These are phyloP conservation scores for Blastobotrys aristatus DNA, from an alignment of 1,139 yeast species.

Conservation along the genomic window DNA sequence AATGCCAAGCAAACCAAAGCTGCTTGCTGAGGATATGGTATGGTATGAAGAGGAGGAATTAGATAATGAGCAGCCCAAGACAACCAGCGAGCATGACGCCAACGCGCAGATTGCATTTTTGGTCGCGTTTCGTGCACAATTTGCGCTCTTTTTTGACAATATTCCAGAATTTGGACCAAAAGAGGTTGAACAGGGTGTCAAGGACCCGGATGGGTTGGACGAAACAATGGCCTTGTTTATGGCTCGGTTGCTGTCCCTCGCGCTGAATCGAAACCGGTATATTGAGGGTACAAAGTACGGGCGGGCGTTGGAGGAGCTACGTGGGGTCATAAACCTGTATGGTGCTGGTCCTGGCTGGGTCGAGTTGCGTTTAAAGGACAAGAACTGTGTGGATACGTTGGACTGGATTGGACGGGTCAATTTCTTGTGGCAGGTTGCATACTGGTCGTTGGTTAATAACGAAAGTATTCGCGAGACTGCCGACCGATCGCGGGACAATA, in stretches of 20 bases:
- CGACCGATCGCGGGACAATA: background rate
- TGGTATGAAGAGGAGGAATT: constrained; percentile 24
- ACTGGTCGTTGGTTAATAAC: constrained; percentile 8
- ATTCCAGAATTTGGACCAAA: constrained; percentile 37
- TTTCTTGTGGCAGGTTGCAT: constrained; percentile 5
- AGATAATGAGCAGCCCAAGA: constrained; percentile 24
- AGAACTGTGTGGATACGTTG: constrained; percentile 1
- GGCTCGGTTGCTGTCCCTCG: constrained; percentile 34
- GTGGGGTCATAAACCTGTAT: constrained; percentile 5
- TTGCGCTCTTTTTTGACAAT: constrained; percentile 33
- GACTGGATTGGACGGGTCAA: constrained; percentile 9
- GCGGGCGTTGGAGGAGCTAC: constrained; percentile 36
- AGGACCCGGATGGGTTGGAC: constrained; percentile 24
- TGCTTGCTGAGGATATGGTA: constrained; percentile 24
- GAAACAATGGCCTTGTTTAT: constrained; percentile 32
- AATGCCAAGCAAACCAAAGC: background rate
- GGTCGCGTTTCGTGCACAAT: constrained; percentile 34
- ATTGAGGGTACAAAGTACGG: constrained; percentile 36
- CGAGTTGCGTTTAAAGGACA: background rate
- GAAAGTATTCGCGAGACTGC: constrained; percentile 1
- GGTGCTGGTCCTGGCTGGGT: constrained; percentile 8
- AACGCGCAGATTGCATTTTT: constrained; percentile 31
- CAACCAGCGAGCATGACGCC: constrained; percentile 17
- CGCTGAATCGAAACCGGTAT: constrained; percentile 38
- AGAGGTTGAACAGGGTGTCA: constrained; percentile 37